Evolutionary conservation across 495 filamentous ascomycete species (phyloP).

Genomic region (Aspergillus steynii): DNA sequence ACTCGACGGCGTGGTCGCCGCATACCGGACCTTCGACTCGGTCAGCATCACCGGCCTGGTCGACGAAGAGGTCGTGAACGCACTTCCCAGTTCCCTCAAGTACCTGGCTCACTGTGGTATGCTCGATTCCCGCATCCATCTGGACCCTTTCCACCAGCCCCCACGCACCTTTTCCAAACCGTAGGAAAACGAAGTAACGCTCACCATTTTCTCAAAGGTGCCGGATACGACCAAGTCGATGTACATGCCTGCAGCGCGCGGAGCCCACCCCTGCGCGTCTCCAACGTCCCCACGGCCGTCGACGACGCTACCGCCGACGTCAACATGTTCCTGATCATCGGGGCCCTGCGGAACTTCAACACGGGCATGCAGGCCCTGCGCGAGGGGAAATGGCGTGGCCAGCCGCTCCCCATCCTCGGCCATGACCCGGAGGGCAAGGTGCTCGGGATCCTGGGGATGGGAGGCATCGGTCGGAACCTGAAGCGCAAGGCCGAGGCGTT

Average conservation of each 20-base stretch:
- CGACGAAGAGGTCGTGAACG: slow-evolving; percentile 64
- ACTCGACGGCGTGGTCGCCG: slow-evolving; percentile 64
- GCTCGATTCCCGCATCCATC: slow-evolving; percentile 2
- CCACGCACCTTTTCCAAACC: slow-evolving; percentile 2
- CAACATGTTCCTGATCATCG: slow-evolving; percentile 75
- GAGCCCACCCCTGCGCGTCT: slow-evolving; percentile 60
- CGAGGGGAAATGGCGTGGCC: slow-evolving; percentile 57
- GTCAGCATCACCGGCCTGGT: slow-evolving; percentile 65
- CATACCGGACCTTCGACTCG: slow-evolving; percentile 78
- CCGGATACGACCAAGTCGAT: slow-evolving; percentile 81
- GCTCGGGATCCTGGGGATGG: slow-evolving; percentile 82
- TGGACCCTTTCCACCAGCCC: neutral
- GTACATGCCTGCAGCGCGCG: slow-evolving; percentile 67
- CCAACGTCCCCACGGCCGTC: slow-evolving; percentile 78
- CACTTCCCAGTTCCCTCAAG: slow-evolving; percentile 53
- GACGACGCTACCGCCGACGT: slow-evolving; percentile 81
- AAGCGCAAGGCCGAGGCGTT: slow-evolving; percentile 58
- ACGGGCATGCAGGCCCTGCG: slow-evolving; percentile 61
- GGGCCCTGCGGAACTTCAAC: slow-evolving; percentile 72
- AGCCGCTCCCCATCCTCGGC: slow-evolving; percentile 48
- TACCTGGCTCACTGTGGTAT: slow-evolving; percentile 59
- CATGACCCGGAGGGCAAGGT: slow-evolving; percentile 66
- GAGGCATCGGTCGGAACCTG: slow-evolving; percentile 72
- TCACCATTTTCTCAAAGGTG: slow-evolving; percentile 41
- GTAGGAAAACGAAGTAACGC: neutral